Evolutionary conservation across 1,284 basidiomycete species (phyloP).

Genomic region (Meripilus lineatus): DNA sequence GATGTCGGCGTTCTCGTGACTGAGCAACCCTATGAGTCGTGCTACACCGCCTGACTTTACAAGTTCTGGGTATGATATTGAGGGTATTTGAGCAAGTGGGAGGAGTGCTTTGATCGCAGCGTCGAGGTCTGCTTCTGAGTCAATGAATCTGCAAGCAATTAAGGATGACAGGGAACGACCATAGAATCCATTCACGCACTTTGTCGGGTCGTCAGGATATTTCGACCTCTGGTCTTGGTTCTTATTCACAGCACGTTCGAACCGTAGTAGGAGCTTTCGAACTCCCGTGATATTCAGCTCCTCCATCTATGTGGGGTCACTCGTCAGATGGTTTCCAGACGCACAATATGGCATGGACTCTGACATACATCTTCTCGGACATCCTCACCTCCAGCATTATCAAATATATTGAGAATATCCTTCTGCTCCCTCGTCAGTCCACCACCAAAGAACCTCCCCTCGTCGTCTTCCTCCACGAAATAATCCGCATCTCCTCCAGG

Average conservation of each 20-base stretch:
- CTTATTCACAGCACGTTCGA: constrained; percentile 87
- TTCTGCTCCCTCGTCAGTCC: constrained; percentile 89
- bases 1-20: constrained; percentile 92
- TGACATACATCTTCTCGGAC: constrained; percentile 63
- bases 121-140: constrained; percentile 95
- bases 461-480: constrained; percentile 85
- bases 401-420: constrained; percentile 87
- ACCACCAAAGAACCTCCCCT: constrained; percentile 91
- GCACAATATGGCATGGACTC: constrained; percentile 10
- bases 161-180: constrained; percentile 4
- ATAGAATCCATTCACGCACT: constrained; percentile 53
- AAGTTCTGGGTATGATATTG: constrained; percentile 86
- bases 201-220: constrained; percentile 85
- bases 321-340: constrained; percentile 26
- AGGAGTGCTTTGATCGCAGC: constrained; percentile 80
- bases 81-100: constrained; percentile 85
- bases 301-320: constrained; percentile 41
- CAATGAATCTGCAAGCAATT: constrained; percentile 77
- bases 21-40: constrained; percentile 78
- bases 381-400: constrained; percentile 59
- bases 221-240: constrained; percentile 95
- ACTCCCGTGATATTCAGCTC: constrained; percentile 67
- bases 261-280: constrained; percentile 71
- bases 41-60: constrained; percentile 69
- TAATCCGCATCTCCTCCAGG: constrained; percentile 86